phyloP scores from a whole-genome alignment of 1,284 basidiomycete genomes.

The Tilletiaria anomala region DNA sequence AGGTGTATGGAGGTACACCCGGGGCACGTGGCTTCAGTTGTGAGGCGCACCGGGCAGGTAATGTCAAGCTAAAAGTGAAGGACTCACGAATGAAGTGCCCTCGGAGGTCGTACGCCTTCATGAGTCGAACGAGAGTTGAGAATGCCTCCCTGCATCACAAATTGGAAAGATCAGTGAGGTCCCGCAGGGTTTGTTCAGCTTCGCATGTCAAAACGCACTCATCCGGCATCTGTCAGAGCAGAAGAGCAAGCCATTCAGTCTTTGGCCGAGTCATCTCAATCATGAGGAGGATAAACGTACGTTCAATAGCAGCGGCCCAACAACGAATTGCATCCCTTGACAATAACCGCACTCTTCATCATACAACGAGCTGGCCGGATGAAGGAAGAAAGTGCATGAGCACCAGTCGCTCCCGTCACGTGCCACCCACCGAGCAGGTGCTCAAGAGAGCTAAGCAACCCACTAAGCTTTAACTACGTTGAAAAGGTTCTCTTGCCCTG shows the following conservation, averaged over 20 bases:
- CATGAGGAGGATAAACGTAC: slow-evolving; percentile 44
- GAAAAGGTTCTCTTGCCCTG: slow-evolving; percentile 43
- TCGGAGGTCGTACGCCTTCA: slow-evolving; percentile 89
- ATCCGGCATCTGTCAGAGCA: slow-evolving; percentile 20
- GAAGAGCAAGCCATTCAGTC: not conserved
- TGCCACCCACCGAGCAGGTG: slow-evolving; percentile 49
- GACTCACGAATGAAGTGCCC: slow-evolving; percentile 66
- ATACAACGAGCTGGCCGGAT: slow-evolving; percentile 70
- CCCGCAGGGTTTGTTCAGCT: not conserved
- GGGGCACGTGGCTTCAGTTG: too few relatives aligned
- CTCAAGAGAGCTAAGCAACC: not conserved
- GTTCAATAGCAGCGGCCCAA: slow-evolving; percentile 79
- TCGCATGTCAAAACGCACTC: slow-evolving; percentile 5
- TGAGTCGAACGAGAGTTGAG: slow-evolving; percentile 84
- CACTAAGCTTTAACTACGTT: slow-evolving; percentile 97
- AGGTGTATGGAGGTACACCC: not conserved
- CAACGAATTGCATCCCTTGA: slow-evolving; percentile 76
- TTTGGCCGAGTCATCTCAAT: too few relatives aligned
- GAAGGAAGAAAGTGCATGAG: too few relatives aligned
- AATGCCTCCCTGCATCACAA: slow-evolving; percentile 99
- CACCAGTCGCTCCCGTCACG: slow-evolving; percentile 88
- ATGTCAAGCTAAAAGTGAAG: not conserved
- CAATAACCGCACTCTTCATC: slow-evolving; percentile 93
- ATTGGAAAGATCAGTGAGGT: not conserved
- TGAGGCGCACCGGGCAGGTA: too few relatives aligned